phyloP scores from a whole-genome alignment of 208 protist genomes.

The Balamuthia mandrillaris region DNA sequence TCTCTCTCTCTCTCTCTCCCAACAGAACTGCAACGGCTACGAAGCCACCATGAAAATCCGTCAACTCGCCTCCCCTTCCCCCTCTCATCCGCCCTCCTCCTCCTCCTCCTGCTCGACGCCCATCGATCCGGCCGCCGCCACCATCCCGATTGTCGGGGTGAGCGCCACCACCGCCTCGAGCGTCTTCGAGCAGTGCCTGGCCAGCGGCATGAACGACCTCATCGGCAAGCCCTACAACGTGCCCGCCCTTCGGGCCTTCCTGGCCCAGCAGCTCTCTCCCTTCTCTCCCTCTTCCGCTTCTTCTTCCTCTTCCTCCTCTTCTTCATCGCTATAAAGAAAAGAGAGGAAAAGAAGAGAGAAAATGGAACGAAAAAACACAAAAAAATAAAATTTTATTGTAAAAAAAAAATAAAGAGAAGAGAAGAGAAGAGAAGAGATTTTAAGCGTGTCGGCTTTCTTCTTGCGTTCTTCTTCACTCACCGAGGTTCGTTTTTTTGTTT shows the following conservation, averaged over 20 bases:
- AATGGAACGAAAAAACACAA: no score
- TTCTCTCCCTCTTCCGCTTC: background rate
- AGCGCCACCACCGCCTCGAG: background rate
- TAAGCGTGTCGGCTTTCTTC: no score
- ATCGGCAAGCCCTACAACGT: conserved; percentile 25
- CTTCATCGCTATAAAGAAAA: no score
- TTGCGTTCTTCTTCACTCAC: no score
- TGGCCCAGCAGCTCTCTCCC: background rate
- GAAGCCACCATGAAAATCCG: background rate
- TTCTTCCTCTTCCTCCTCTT: background rate
- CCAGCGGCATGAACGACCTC: background rate
- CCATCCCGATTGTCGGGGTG: conserved; percentile 7
- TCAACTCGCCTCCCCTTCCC: background rate
- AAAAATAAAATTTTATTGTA: no score
- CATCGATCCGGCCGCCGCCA: background rate
- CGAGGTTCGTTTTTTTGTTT: no score
- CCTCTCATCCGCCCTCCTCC: no score
- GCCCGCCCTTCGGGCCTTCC: background rate
- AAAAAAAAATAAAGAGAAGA: no score
- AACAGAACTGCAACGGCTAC: background rate
- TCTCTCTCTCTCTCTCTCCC: no score
- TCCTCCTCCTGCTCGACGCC: no score
- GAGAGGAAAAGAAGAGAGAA: no score
- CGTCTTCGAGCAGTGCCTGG: background rate
- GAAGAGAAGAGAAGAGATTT: no score